Percentiles rank a stretch among this genome's conserved stretches.
Conservation (phyloP, 2,329 filamentous ascomycete genomes). For the Claviceps paspali region DNA sequence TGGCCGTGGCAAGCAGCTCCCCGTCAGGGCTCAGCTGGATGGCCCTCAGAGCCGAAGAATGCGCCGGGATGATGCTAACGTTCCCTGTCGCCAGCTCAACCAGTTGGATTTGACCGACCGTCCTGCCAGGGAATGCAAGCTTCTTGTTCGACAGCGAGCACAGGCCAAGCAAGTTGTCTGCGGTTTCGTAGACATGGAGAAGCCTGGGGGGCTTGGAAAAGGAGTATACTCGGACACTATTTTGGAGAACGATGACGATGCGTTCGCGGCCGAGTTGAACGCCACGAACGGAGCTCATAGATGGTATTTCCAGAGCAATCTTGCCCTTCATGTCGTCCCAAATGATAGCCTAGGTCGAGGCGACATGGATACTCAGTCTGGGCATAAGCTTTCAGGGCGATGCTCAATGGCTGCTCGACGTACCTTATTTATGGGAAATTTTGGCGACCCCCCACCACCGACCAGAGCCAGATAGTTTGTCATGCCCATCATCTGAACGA, state of each 20-base stretch:
- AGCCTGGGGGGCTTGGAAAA: constrained; percentile 60
- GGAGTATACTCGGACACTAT: constrained; percentile 67
- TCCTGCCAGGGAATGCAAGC: constrained; percentile 77
- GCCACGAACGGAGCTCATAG: constrained; percentile 65
- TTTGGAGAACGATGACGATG: constrained; percentile 67
- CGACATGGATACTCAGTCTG: background rate
- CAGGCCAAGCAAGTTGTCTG: constrained; percentile 68
- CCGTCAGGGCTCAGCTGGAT: constrained; percentile 69
- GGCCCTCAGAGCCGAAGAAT: constrained; percentile 63
- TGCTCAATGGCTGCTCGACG: background rate
- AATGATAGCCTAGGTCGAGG: constrained; percentile 48
- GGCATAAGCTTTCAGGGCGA: background rate
- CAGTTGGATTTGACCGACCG: constrained; percentile 74
- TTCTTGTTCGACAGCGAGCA: constrained; percentile 60
- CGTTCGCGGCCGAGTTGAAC: constrained; percentile 62
- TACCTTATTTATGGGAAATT: constrained; percentile 77
- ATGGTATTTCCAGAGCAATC: constrained; percentile 59
- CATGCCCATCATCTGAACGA: constrained; percentile 74
- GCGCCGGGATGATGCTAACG: constrained; percentile 87
- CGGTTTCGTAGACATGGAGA: constrained; percentile 66
- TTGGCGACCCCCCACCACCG: constrained; percentile 71
- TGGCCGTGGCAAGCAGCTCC: constrained; percentile 73
- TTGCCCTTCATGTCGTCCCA: constrained; percentile 80
- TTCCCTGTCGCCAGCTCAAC: constrained; percentile 64
- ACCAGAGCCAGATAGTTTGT: constrained; percentile 81